Evolutionary conservation across 129 eudicot genomes (phyloP), one percentile per base, ranked within the genome.

Genomic region (Pittosporum tobira): DNA sequence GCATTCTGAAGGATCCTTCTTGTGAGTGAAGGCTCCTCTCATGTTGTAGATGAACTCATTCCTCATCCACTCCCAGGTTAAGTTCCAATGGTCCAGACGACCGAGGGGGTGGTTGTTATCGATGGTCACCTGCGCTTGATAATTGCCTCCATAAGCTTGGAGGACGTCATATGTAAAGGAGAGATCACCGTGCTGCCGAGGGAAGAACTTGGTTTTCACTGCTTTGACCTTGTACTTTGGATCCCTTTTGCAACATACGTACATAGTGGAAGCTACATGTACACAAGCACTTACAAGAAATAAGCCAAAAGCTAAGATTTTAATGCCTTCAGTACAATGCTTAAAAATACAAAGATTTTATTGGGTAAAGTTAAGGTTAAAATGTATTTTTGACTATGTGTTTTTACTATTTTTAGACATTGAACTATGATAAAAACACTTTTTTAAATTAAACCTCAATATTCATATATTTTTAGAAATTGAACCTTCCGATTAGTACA

Each of bases 31-130:
- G 66, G 99, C 96, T 13, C 99, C 99, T 22, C 72, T 72, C 93
- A 93, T 84, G 73, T 58, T 57, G 62, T 81, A 57, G 6, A 93
- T 93, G 72, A 93, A 93, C 80, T 93, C 99, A 15, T 83, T 78
- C 28, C 93, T 71, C 99, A 83, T 87, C 99, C 99, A 87, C 51
- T 93, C 99, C 73, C 91, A 93, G 18, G 96, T 87, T 44, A 93
- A 52, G 71, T 93, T 93, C 99, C 99, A 93, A 27, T 77, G 96
- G 63, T 84, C 94, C 0, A 93, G 94, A 31, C 94, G 88, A 24
- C 99, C 96, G 1, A 93, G 81, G 2, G 94, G 99, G 63, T 81
- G 82, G 78, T 73, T 57, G 80, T 93, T 93, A 40, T 81, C 85
- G 31, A 93, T 77, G 66, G 99, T 87, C 54, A 93, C 96, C 53